Evolutionary conservation across 2,329 filamentous ascomycete species (phyloP).

Genomic region (Macrophomina tecta): DNA sequence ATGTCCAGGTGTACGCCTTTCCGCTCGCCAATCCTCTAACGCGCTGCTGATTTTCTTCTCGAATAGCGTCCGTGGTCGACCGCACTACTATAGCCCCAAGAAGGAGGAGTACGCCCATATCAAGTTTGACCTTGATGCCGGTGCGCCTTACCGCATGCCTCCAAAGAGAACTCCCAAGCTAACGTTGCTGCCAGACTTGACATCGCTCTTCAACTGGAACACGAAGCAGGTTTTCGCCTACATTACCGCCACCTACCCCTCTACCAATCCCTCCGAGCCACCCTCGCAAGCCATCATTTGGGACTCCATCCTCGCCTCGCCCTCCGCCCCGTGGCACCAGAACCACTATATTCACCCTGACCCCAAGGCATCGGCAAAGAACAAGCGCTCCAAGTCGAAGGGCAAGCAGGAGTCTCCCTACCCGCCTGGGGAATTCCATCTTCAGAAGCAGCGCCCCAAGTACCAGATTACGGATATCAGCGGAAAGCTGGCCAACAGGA

Average conservation of each 20-base stretch:
- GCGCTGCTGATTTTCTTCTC: not conserved
- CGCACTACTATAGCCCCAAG: slow-evolving; percentile 93
- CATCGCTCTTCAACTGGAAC: slow-evolving; percentile 97
- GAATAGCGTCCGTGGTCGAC: slow-evolving; percentile 79
- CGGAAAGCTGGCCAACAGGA: slow-evolving; percentile 74
- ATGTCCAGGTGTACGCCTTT: slow-evolving; percentile 77
- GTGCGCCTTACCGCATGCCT: slow-evolving; percentile 42
- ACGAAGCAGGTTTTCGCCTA: slow-evolving; percentile 98
- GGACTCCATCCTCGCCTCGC: slow-evolving; percentile 89
- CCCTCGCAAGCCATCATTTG: slow-evolving; percentile 80
- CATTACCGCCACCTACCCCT: slow-evolving; percentile 77
- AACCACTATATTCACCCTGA: slow-evolving; percentile 62
- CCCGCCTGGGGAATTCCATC: slow-evolving; percentile 71
- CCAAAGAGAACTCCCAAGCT: not conserved
- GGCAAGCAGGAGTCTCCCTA: slow-evolving; percentile 35
- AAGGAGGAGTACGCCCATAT: slow-evolving; percentile 96
- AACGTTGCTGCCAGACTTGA: slow-evolving; percentile 65
- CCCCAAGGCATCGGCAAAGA: slow-evolving; percentile 62
- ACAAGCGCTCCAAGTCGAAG: slow-evolving; percentile 30
- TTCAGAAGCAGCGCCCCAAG: slow-evolving; percentile 88
- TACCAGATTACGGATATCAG: slow-evolving; percentile 95
- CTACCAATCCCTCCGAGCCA: slow-evolving; percentile 49
- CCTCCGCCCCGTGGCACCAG: slow-evolving; percentile 61
- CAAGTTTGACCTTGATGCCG: slow-evolving; percentile 87
- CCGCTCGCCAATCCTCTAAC: not conserved